These are phyloP conservation scores for Pleurotus eryngii DNA, from an alignment of 768 basidiomycete species.

Conservation along the genomic window DNA sequence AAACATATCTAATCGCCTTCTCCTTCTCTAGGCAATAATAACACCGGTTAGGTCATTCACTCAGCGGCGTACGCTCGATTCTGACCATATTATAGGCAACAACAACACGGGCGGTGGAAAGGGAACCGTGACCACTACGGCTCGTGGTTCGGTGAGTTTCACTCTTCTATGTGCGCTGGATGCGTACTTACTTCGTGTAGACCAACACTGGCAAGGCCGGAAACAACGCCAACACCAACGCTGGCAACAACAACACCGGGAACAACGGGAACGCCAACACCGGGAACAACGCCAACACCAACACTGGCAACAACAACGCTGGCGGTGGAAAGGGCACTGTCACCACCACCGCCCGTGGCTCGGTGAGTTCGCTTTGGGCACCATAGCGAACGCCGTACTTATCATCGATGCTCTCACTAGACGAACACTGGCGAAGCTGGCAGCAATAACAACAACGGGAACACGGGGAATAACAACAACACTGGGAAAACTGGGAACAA, in stretches of 20 bases:
- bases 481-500: constrained; percentile 11
- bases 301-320: constrained; percentile 6
- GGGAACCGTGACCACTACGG: constrained; percentile 12
- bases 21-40: no score
- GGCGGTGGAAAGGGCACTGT: constrained; percentile 8
- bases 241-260: constrained; percentile 14
- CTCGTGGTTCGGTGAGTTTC: constrained; percentile 3
- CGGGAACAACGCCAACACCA: constrained; percentile 5
- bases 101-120: constrained; percentile 2
- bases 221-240: constrained; percentile 2
- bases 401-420: not conserved
- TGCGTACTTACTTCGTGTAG: not conserved
- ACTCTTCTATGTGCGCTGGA: constrained; percentile 1
- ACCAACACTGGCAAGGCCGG: not conserved
- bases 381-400: not conserved
- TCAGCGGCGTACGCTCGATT: no score
- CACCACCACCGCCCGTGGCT: constrained; percentile 12
- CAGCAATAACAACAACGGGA: constrained; percentile 1
- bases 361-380: constrained; percentile 3
- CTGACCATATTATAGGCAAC: no score
- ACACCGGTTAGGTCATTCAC: no score
- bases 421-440: not conserved
- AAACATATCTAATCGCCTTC: no score
- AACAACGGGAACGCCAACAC: constrained; percentile 16
- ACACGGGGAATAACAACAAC: constrained; percentile 3